Percentiles rank a stretch among this genome's conserved stretches.
phyloP scores from a whole-genome alignment of 2,329 filamentous ascomycete species.

The Aspergillus sp. region DNA sequence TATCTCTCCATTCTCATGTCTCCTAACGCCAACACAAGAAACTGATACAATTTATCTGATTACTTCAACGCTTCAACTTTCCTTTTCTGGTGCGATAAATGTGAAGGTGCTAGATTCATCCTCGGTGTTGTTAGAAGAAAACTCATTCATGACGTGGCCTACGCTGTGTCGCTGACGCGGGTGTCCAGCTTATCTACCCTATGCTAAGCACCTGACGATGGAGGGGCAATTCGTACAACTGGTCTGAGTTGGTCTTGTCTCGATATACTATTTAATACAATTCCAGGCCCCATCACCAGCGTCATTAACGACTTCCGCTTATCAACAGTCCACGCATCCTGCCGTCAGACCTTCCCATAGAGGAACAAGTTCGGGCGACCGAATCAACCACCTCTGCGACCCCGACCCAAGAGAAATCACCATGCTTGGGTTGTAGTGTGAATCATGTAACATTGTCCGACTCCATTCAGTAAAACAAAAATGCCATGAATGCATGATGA shows the following conservation, averaged over 20 bases:
- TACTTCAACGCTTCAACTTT: neutral
- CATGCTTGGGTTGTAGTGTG: slow-evolving; percentile 24
- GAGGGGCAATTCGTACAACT: slow-evolving; percentile 8
- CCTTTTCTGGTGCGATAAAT: neutral
- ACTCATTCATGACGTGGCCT: neutral
- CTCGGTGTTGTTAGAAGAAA: neutral
- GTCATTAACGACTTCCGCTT: slow-evolving; percentile 8
- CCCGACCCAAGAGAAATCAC: slow-evolving; percentile 20
- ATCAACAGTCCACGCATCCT: slow-evolving; percentile 5
- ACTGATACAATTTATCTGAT: neutral
- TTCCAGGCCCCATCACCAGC: slow-evolving; percentile 14
- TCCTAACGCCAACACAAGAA: neutral
- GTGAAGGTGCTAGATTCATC: no score
- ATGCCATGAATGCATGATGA: slow-evolving; percentile 45
- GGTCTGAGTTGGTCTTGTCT: slow-evolving; percentile 20
- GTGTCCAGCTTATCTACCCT: neutral
- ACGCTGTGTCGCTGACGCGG: no score
- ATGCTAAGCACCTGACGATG: neutral
- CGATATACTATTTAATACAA: slow-evolving; percentile 24
- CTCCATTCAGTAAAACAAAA: slow-evolving; percentile 32
- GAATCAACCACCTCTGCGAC: slow-evolving; percentile 20
- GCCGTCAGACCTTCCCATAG: slow-evolving; percentile 5
- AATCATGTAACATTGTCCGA: slow-evolving; percentile 30
- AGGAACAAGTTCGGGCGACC: slow-evolving; percentile 15
- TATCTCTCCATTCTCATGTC: neutral